Percentiles rank a stretch among this genome's conserved stretches.
Conservation (phyloP, 805 yeast genomes). For the Candida mattraensis region DNA sequence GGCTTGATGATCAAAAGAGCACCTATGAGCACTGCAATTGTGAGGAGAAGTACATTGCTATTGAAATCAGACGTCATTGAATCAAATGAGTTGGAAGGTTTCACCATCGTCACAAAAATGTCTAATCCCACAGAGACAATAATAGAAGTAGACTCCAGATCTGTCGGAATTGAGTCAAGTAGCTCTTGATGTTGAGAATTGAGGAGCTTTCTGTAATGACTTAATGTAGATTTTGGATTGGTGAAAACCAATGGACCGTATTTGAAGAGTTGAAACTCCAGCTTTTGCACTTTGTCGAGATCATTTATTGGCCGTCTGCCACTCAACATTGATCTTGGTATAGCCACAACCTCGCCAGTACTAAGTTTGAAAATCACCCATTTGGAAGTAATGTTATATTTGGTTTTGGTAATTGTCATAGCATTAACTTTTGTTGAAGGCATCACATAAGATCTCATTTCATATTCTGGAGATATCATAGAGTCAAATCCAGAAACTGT, state of each 20-base stretch:
- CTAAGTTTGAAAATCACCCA: slow-evolving; percentile 58
- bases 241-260: slow-evolving; percentile 63
- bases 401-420: slow-evolving; percentile 56
- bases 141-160: slow-evolving; percentile 78
- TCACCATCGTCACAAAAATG: slow-evolving; percentile 70
- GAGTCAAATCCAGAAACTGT: slow-evolving; percentile 18
- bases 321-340: slow-evolving; percentile 71
- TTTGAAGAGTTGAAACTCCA: slow-evolving; percentile 58
- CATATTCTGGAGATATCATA: slow-evolving; percentile 45
- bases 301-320: slow-evolving; percentile 66
- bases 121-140: slow-evolving; percentile 69
- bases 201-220: slow-evolving; percentile 50
- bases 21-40: slow-evolving; percentile 53
- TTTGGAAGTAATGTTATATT: slow-evolving; percentile 66
- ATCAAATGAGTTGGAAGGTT: slow-evolving; percentile 87
- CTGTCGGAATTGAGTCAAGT: slow-evolving; percentile 55
- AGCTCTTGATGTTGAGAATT: slow-evolving; percentile 23
- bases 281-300: slow-evolving; percentile 49
- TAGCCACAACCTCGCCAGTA: slow-evolving; percentile 58
- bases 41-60: slow-evolving; percentile 57
- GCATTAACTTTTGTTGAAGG: slow-evolving; percentile 54
- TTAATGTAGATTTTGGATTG: slow-evolving; percentile 48
- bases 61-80: slow-evolving; percentile 66
- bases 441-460: slow-evolving; percentile 55
- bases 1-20: slow-evolving; percentile 55